phyloP scores from a whole-genome alignment of 768 basidiomycete species.

The Kwoniella sp. region DNA sequence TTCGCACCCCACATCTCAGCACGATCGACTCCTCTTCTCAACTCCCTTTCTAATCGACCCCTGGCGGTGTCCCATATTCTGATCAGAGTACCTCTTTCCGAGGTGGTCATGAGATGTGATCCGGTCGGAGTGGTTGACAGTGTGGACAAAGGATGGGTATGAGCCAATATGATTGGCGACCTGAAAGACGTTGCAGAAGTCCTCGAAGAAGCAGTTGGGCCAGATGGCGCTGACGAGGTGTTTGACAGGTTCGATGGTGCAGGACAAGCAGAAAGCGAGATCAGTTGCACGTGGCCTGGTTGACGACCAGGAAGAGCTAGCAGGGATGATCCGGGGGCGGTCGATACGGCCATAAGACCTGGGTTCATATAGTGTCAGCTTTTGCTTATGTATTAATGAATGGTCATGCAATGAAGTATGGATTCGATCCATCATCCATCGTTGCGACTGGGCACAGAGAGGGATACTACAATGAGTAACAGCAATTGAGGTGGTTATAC shows the following conservation, averaged over 20 bases:
- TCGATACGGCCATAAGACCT: slow-evolving; percentile 54
- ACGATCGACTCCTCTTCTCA: slow-evolving; percentile 53
- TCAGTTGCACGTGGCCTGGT: slow-evolving; percentile 55
- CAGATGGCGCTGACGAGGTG: neutral
- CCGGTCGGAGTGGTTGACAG: slow-evolving; percentile 47
- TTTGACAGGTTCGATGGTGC: slow-evolving; percentile 5
- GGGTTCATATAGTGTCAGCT: no score
- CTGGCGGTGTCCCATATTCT: slow-evolving; percentile 53
- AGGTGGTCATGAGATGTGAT: slow-evolving; percentile 50
- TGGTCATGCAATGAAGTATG: no score
- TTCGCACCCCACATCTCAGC: slow-evolving; percentile 54
- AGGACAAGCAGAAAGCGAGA: slow-evolving; percentile 49
- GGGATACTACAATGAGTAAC: neutral
- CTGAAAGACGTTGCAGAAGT: slow-evolving; percentile 37
- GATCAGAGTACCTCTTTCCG: slow-evolving; percentile 53
- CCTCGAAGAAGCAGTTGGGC: neutral
- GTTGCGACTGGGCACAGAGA: no score
- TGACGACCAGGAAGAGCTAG: slow-evolving; percentile 57
- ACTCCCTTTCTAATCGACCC: slow-evolving; percentile 49
- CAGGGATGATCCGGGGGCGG: slow-evolving; percentile 44
- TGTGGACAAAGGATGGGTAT: slow-evolving; percentile 50
- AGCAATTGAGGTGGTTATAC: neutral
- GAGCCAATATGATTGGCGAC: slow-evolving; percentile 56
- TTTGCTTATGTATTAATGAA: no score
- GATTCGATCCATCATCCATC: no score